Base-by-base conservation (phyloP, 2,329 filamentous ascomycete species). In the Neoarthrinium moseri region DNA sequence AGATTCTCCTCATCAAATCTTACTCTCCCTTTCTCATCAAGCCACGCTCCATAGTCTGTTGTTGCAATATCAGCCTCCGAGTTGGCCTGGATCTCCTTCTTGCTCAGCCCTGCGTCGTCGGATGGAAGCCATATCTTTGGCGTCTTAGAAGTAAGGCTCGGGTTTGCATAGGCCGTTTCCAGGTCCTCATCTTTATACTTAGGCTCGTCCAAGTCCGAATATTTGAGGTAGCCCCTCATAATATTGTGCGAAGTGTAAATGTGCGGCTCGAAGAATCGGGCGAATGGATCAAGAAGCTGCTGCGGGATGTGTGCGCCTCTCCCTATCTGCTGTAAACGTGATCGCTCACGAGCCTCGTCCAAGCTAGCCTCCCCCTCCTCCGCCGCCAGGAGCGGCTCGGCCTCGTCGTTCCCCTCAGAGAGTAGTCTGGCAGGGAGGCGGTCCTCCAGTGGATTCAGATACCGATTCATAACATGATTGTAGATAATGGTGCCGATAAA, bases 61-160 rank as follows among this genome's bases (percentile, higher is more conserved):
- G 81, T 84, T 56, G 84, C 84, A 3, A 80, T 70, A 26, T 84
- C 83, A 34, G 81, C 71, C 50, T 75, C 74, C 39, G 70, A 69
- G 2, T 77, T 83, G 53, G 86, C 81, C 27, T 64, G 61, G 42
- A 85, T 70, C 58, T 87, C 84, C 56, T 84, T 80, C 47, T 61
- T 65, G 50, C 75, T 81, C 34, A 87, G 71, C 17, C 84, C 83
- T 45, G 76, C 69, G 2, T 69, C 64, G 58, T 88, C 84, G 36
- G 73, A 73, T 1, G 84, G 83, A 44, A 88, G 77, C 84, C 84
- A 88, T 22, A 88, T 69, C 4, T 84, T 61, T 3, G 81, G 80
- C 0, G 77, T 68, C 38, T 71, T 62, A 6, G 76, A 55, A 3
- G 60, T 60, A 34, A 65, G 49, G 3, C 52, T 59, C 8, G 62